These are phyloP conservation scores for Syncephalastrum racemosum DNA, from an alignment of 371 early-diverging fungal species.

Conservation along the genomic window DNA sequence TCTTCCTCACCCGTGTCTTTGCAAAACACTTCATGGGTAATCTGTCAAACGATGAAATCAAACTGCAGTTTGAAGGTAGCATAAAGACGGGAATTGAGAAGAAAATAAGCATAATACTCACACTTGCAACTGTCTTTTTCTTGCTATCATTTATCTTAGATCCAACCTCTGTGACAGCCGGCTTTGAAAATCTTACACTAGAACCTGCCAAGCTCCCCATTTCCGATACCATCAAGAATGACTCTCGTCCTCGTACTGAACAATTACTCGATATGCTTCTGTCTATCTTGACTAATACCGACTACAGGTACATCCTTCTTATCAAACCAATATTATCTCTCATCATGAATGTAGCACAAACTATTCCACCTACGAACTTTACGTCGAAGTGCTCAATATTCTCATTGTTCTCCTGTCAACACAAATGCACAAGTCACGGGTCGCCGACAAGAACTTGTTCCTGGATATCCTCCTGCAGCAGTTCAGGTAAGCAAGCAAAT, in stretches of 20 bases:
- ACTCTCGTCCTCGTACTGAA: conserved; percentile 51
- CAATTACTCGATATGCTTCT: conserved; percentile 61
- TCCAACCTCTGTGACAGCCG: not conserved
- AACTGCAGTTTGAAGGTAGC: conserved; percentile 64
- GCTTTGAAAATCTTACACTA: conserved; percentile 2
- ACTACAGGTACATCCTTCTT: conserved; percentile 50
- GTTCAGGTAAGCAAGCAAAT: conserved; percentile 41
- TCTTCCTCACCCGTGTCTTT: conserved; percentile 66
- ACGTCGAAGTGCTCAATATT: conserved; percentile 65
- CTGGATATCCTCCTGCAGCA: conserved; percentile 54
- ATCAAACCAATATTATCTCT: not conserved
- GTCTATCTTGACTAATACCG: conserved; percentile 58
- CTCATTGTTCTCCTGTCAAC: conserved; percentile 65
- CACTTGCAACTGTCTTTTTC: not conserved
- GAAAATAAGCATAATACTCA: not conserved
- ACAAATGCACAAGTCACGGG: conserved; percentile 54
- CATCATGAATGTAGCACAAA: conserved; percentile 37
- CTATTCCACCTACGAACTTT: conserved; percentile 67
- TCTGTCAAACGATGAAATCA: conserved; percentile 53
- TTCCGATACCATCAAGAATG: conserved; percentile 33
- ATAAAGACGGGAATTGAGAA: conserved; percentile 6
- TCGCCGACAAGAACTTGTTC: conserved; percentile 60
- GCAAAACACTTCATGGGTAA: conserved; percentile 70
- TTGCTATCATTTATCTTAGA: not conserved
- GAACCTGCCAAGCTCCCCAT: conserved; percentile 41